Evolutionary conservation across 2,329 filamentous ascomycete genomes (phyloP).

Genomic region (Tolypocladium sp.): DNA sequence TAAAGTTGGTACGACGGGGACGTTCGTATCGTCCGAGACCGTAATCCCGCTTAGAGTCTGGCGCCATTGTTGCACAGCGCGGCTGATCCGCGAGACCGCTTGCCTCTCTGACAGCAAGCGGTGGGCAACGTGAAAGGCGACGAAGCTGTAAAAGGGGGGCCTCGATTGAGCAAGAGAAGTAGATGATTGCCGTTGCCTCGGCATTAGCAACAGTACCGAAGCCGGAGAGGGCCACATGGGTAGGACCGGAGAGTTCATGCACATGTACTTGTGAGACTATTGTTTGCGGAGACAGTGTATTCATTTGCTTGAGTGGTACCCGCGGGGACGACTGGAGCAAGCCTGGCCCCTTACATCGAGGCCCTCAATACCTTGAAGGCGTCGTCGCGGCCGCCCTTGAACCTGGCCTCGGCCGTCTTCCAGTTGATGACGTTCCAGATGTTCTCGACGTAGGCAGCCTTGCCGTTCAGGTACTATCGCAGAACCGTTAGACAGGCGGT

Average conservation of each 20-base stretch:
- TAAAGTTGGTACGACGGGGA: background rate
- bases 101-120: background rate
- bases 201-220: background rate
- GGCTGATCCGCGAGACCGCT: background rate
- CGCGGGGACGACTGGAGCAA: background rate
- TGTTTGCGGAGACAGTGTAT: background rate
- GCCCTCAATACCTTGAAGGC: slow-evolving; percentile 35
- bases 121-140: background rate
- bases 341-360: slow-evolving; percentile 20
- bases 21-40: background rate
- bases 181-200: background rate
- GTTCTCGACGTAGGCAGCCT: slow-evolving; percentile 65
- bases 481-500: background rate
- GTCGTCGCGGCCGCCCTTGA: slow-evolving; percentile 36
- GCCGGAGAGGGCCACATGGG: background rate
- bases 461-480: slow-evolving; percentile 65
- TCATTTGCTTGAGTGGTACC: background rate
- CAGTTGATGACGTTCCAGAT: slow-evolving; percentile 76
- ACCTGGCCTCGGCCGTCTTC: slow-evolving; percentile 59
- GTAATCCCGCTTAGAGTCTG: background rate
- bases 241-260: background rate
- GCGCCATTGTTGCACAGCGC: background rate
- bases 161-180: background rate
- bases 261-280: background rate
- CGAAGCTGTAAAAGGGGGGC: background rate